These are phyloP conservation scores for Fraxinus floribunda DNA, from an alignment of 305 asterid species.

Conservation along the genomic window DNA sequence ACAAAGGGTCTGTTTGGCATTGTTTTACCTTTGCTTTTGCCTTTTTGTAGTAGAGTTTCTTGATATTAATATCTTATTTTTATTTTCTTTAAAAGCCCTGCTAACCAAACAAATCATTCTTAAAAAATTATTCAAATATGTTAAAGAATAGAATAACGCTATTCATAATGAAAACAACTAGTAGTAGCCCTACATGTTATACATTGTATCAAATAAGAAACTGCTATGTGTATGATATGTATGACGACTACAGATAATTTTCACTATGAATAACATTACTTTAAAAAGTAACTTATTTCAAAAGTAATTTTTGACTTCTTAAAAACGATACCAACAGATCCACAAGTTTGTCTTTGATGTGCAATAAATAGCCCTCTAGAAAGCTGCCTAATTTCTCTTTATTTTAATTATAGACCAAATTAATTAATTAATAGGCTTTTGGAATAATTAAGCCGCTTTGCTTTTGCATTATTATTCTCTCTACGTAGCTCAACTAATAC, in stretches of 20 bases:
- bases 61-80: too few relatives aligned
- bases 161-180: too few relatives aligned
- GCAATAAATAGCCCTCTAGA: slow-evolving; percentile 5
- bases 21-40: too few relatives aligned
- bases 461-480: background rate
- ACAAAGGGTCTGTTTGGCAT: background rate
- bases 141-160: too few relatives aligned
- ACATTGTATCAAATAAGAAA: too few relatives aligned
- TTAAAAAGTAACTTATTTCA: background rate
- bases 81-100: too few relatives aligned
- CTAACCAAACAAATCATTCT: background rate
- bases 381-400: slow-evolving; percentile 3
- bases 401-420: background rate
- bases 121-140: too few relatives aligned
- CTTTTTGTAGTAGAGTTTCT: background rate
- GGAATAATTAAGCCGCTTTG: background rate
- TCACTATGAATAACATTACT: too few relatives aligned
- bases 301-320: background rate
- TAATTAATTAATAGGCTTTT: background rate
- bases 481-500: background rate
- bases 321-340: background rate
- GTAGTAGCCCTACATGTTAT: too few relatives aligned
- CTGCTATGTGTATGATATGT: too few relatives aligned
- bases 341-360: slow-evolving; percentile 17
- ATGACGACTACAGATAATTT: too few relatives aligned